Conservation (phyloP, 2,329 filamentous ascomycete genomes). For the Alternaria sp. region DNA sequence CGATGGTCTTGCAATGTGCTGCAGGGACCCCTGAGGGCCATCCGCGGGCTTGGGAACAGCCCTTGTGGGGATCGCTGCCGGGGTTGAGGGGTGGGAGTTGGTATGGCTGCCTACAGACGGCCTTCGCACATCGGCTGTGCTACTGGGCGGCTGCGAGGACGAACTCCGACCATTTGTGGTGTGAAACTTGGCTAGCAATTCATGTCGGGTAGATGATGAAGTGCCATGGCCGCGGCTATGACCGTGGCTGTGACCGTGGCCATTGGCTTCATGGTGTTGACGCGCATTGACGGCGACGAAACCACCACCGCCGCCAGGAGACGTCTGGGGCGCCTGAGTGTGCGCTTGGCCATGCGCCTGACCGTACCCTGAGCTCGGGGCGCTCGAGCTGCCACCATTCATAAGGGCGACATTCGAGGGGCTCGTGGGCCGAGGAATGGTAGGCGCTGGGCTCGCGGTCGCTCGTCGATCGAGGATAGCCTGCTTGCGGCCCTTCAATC, state of each 20-base stretch:
- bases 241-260: constrained; percentile 13
- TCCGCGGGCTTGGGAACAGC: constrained; percentile 32
- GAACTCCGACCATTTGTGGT: constrained; percentile 61
- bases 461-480: constrained; percentile 72
- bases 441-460: constrained; percentile 51
- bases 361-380: constrained; percentile 14
- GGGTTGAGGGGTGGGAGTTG: constrained; percentile 37
- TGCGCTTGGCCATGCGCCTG: constrained; percentile 5
- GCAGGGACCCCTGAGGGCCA: constrained; percentile 20
- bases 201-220: constrained; percentile 63
- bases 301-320: constrained; percentile 54
- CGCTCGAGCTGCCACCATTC: constrained; percentile 45
- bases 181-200: constrained; percentile 68
- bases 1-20: constrained; percentile 26
- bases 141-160: constrained; percentile 36
- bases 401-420: constrained; percentile 52
- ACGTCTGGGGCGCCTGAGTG: constrained; percentile 33
- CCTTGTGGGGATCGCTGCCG: constrained; percentile 35
- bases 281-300: constrained; percentile 66
- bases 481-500: constrained; percentile 74
- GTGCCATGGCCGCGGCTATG: constrained; percentile 53
- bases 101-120: constrained; percentile 36
- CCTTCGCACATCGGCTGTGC: constrained; percentile 30
- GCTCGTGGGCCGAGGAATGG: constrained; percentile 43
- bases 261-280: constrained; percentile 48